A percentile compares a stretch with the other conserved stretches of the same genome.
These are phyloP conservation scores for Leccinum subgranulosum DNA, from an alignment of 768 basidiomycete genomes.

Conservation along the genomic window DNA sequence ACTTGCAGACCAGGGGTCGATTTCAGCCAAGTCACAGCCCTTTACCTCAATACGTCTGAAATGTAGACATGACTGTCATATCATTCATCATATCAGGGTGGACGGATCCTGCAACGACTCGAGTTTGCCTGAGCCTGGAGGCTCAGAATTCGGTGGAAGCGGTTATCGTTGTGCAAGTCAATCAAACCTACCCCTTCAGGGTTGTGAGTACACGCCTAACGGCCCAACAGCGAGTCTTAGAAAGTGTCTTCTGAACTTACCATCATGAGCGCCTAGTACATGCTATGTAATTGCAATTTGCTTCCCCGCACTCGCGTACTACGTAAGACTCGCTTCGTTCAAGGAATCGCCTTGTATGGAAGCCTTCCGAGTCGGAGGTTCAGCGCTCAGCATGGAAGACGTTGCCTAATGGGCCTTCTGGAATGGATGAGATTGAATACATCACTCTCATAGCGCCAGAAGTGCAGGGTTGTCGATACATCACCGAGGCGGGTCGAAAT, in stretches of 20 bases:
- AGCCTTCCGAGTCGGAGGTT: not conserved
- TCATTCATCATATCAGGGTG: not conserved
- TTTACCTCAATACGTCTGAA: not conserved
- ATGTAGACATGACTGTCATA: not conserved
- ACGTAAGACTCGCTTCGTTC: not conserved
- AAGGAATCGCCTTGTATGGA: not conserved
- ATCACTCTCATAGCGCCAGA: not conserved
- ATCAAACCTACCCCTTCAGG: not conserved
- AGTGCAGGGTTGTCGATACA: not conserved
- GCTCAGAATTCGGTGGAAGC: not conserved
- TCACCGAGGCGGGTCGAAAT: not conserved
- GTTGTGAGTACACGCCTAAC: not conserved
- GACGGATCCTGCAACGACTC: not conserved
- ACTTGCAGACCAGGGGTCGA: not conserved
- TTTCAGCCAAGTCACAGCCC: not conserved
- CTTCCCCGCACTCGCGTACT: not conserved
- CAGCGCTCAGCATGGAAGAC: not conserved
- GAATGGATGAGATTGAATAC: not conserved
- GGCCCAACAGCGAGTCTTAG: not conserved
- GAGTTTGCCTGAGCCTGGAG: not conserved
- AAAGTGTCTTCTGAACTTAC: not conserved
- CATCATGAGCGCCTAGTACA: not conserved
- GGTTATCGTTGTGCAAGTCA: not conserved
- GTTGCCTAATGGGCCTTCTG: not conserved
- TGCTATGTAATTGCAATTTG: not conserved